Percentiles rank a stretch among this genome's conserved stretches.
These are phyloP conservation scores for Suillus americanus DNA, from an alignment of 768 basidiomycete genomes.

Conservation along the genomic window DNA sequence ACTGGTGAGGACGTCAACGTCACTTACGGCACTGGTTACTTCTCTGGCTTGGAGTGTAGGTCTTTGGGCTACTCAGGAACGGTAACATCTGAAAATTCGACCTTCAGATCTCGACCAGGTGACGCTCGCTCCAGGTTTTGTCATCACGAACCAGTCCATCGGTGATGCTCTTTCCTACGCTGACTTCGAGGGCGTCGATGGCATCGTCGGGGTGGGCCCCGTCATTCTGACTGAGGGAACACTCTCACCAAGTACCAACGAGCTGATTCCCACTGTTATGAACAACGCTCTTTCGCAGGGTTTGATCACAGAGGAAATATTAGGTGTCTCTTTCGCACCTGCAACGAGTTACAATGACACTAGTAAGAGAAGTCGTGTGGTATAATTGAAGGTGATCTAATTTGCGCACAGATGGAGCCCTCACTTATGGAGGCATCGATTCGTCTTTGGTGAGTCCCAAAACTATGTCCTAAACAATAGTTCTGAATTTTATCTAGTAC, in stretches of 20 bases:
- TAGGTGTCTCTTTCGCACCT: constrained; percentile 18
- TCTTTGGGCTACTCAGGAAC: background rate
- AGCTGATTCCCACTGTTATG: constrained; percentile 18
- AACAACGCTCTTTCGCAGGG: constrained; percentile 17
- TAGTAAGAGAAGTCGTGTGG: background rate
- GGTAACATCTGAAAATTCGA: background rate
- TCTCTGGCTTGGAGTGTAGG: constrained; percentile 35
- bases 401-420: constrained; percentile 11
- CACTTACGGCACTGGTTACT: constrained; percentile 5
- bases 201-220: constrained; percentile 19
- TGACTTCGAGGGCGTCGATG: constrained; percentile 20
- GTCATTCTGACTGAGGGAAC: constrained; percentile 12
- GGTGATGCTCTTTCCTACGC: constrained; percentile 15
- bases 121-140: constrained; percentile 14
- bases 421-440: constrained; percentile 20
- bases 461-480: background rate
- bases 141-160: constrained; percentile 21
- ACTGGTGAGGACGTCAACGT: constrained; percentile 13
- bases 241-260: constrained; percentile 7
- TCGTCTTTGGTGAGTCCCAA: constrained; percentile 8
- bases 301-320: constrained; percentile 12
- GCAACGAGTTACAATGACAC: constrained; percentile 12
- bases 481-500: constrained; percentile 8
- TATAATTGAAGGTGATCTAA: background rate
- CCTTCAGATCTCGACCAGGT: constrained; percentile 16